These are phyloP conservation scores for Coemansia sp. DNA, from an alignment of 192 early-diverging fungal genomes.

Conservation along the genomic window DNA sequence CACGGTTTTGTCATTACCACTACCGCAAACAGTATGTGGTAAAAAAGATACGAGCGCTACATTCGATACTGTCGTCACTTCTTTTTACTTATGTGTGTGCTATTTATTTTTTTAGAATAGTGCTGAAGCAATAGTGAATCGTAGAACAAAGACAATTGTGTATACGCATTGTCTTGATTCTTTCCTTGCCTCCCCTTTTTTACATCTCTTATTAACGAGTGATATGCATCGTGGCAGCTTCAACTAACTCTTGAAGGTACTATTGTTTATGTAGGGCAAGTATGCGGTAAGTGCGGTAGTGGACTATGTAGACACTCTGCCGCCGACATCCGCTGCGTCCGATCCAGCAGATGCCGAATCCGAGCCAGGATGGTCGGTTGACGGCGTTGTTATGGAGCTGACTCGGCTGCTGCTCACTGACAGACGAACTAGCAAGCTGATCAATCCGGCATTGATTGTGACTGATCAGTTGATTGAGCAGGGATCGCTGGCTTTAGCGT, in stretches of 20 bases:
- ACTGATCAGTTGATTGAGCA: constrained; percentile 49
- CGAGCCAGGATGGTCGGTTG: constrained; percentile 29
- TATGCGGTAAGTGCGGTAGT: constrained; percentile 50
- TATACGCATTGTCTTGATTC: background rate
- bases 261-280: constrained; percentile 34
- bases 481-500: constrained; percentile 34
- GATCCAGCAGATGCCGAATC: constrained; percentile 1
- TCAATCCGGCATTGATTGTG: constrained; percentile 49
- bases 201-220: too few species aligned
- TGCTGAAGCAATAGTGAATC: too few species aligned
- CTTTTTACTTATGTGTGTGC: too few species aligned
- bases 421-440: constrained; percentile 41
- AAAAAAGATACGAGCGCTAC: too few species aligned
- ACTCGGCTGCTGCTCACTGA: constrained; percentile 46
- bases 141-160: too few species aligned
- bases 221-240: too few species aligned
- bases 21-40: too few species aligned
- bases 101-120: too few species aligned
- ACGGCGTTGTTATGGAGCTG: constrained; percentile 40
- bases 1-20: too few species aligned
- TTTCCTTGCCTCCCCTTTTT: background rate
- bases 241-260: too few species aligned
- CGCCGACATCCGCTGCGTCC: constrained; percentile 11
- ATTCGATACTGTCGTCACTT: too few species aligned
- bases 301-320: constrained; percentile 28